These are phyloP conservation scores for Penicillium sp. DNA, from an alignment of 2,329 filamentous ascomycete species.

Conservation along the genomic window DNA sequence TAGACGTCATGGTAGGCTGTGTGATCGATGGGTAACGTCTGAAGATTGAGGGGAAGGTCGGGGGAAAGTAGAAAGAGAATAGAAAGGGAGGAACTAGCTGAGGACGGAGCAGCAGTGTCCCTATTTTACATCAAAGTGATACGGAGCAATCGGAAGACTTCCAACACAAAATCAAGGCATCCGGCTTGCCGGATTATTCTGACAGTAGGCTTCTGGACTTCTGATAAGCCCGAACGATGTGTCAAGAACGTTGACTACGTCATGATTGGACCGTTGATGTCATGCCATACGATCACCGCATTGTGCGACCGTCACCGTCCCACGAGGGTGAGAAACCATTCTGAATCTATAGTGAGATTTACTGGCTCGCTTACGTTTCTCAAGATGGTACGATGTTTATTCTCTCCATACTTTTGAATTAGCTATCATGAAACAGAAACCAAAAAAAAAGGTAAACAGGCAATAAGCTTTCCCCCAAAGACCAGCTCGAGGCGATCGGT, in stretches of 20 bases:
- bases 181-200: slow-evolving; percentile 1
- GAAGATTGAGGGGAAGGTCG: background rate
- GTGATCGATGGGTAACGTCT: background rate
- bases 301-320: background rate
- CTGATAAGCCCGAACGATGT: background rate
- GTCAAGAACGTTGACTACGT: slow-evolving; percentile 20
- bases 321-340: background rate
- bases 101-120: background rate
- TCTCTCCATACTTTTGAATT: background rate
- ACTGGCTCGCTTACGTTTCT: background rate
- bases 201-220: background rate
- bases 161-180: background rate
- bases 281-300: slow-evolving; percentile 21
- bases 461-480: slow-evolving; percentile 14
- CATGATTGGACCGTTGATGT: slow-evolving; percentile 31
- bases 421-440: background rate
- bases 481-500: slow-evolving; percentile 20
- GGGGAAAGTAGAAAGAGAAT: slow-evolving; percentile 4
- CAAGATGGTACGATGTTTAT: background rate
- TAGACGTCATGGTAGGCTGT: slow-evolving; percentile 35
- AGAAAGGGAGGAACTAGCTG: background rate
- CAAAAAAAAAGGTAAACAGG: background rate
- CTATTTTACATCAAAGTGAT: slow-evolving; percentile 5
- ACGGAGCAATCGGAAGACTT: slow-evolving; percentile 7
- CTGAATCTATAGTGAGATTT: background rate